Percentiles rank a stretch among this genome's conserved stretches.
Evolutionary conservation across 805 yeast species (phyloP).

Genomic region (Metschnikowia borealis): DNA sequence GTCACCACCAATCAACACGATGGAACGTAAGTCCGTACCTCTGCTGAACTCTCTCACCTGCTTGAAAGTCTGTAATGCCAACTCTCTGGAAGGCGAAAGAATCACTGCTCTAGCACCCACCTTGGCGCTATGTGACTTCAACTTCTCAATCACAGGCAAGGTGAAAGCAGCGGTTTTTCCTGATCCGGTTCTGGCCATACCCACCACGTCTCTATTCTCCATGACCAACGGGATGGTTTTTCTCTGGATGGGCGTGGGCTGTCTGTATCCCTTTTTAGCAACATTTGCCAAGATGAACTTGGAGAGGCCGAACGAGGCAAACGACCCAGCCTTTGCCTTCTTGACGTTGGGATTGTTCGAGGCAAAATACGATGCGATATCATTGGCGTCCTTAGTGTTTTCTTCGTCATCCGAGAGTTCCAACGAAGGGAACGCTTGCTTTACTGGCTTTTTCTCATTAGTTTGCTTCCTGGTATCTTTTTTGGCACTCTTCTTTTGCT

Average conservation of each 20-base stretch:
- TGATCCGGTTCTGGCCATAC: slow-evolving; percentile 99
- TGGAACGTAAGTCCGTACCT: slow-evolving; percentile 78
- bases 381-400: slow-evolving; percentile 39
- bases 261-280: slow-evolving; percentile 79
- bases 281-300: slow-evolving; percentile 67
- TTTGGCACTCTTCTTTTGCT: slow-evolving; percentile 24
- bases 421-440: slow-evolving; percentile 41
- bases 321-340: slow-evolving; percentile 73
- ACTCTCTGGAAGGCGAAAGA: slow-evolving; percentile 91
- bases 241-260: slow-evolving; percentile 97
- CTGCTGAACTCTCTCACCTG: slow-evolving; percentile 83
- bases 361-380: slow-evolving; percentile 42
- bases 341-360: slow-evolving; percentile 43
- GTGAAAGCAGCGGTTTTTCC: slow-evolving; percentile 98
- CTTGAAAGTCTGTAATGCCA: slow-evolving; percentile 88
- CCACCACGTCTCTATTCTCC: slow-evolving; percentile 90
- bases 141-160: slow-evolving; percentile 81
- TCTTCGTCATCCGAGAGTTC: slow-evolving; percentile 49
- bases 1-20: slow-evolving; percentile 93
- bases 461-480: not conserved
- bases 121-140: slow-evolving; percentile 78
- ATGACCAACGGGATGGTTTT: slow-evolving; percentile 89
- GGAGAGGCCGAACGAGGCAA: slow-evolving; percentile 86
- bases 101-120: slow-evolving; percentile 88
- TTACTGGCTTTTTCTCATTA: not conserved